phyloP scores from a whole-genome alignment of 1,284 basidiomycete species.

The Dichomitus squalens region DNA sequence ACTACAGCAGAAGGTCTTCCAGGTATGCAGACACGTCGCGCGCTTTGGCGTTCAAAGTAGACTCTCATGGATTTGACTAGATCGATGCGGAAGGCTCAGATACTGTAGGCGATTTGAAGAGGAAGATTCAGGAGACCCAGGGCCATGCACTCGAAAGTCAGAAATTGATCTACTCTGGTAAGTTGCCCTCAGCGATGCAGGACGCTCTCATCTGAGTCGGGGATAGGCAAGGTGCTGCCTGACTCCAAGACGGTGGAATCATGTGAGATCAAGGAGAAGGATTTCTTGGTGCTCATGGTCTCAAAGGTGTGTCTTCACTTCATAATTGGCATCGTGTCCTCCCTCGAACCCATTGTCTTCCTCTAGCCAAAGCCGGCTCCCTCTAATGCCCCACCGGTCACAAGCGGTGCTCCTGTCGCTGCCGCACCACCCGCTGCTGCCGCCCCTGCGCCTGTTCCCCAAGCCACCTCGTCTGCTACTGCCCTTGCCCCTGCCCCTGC shows the following conservation, averaged over 20 bases:
- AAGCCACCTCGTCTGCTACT: conserved; percentile 38
- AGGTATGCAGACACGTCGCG: conserved; percentile 41
- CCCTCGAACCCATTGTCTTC: background rate
- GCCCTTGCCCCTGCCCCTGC: conserved; percentile 36
- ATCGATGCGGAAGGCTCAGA: conserved; percentile 81
- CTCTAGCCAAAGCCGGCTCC: conserved; percentile 60
- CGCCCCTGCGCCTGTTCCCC: conserved; percentile 31
- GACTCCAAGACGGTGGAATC: conserved; percentile 90
- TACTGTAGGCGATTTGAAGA: conserved; percentile 82
- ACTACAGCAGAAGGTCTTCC: conserved; percentile 86
- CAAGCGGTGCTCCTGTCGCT: conserved; percentile 33
- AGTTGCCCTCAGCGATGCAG: background rate
- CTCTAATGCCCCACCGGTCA: conserved; percentile 29
- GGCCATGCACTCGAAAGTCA: conserved; percentile 76
- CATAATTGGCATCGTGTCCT: background rate
- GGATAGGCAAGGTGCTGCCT: conserved; percentile 85
- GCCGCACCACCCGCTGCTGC: conserved; percentile 36
- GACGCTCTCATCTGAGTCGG: background rate
- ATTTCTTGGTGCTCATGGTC: conserved; percentile 98
- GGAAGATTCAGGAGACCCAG: conserved; percentile 81
- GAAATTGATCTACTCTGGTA: conserved; percentile 97
- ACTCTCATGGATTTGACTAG: conserved; percentile 42
- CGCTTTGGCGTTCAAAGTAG: background rate
- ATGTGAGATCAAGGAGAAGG: conserved; percentile 97
- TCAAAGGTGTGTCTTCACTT: conserved; percentile 72